These are phyloP conservation scores for Leishmania major DNA, from an alignment of 208 protist genomes.

Conservation along the genomic window DNA sequence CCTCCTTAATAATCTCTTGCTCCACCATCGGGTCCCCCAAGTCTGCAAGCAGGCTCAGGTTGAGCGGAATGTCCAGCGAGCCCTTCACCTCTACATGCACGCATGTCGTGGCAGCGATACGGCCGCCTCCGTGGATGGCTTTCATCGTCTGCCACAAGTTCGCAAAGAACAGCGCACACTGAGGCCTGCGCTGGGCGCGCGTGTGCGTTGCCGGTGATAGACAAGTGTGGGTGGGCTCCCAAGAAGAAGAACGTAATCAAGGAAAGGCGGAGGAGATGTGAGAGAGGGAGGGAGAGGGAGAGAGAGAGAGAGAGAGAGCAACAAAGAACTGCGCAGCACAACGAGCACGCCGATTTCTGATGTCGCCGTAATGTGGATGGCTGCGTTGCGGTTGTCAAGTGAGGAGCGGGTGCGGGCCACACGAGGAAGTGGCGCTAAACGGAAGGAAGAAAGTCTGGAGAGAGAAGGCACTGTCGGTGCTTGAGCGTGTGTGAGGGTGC, in stretches of 20 bases:
- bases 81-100: constrained; percentile 60
- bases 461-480: background rate
- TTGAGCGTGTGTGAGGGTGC: background rate
- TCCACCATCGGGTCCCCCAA: constrained; percentile 64
- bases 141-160: background rate
- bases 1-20: constrained; percentile 70
- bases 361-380: background rate
- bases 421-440: background rate
- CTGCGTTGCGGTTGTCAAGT: background rate
- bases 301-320: background rate
- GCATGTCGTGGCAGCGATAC: background rate
- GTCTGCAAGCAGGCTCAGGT: constrained; percentile 48
- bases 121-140: background rate
- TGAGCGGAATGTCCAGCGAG: constrained; percentile 47
- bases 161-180: background rate
- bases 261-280: background rate
- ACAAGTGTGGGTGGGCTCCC: background rate
- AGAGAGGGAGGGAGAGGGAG: background rate
- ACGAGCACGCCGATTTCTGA: background rate
- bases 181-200: background rate
- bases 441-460: background rate
- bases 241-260: background rate
- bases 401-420: background rate
- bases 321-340: constrained; percentile 2
- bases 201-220: background rate